Evolutionary conservation across 2,329 filamentous ascomycete genomes (phyloP).

Genomic region (Phialophora macrospora): DNA sequence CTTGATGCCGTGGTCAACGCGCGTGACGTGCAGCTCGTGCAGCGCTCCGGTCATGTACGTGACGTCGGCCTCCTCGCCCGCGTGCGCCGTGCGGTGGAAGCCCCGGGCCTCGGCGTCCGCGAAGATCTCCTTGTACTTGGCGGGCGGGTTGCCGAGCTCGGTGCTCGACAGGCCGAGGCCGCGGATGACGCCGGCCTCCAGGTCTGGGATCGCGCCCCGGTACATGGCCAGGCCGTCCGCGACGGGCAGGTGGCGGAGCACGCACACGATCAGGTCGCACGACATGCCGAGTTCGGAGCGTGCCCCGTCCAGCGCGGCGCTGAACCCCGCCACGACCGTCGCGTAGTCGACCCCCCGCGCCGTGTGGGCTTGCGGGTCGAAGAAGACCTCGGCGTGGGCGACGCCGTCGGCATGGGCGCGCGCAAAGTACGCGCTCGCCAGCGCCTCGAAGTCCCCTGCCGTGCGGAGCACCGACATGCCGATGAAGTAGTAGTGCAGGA

Average conservation of each 20-base stretch:
- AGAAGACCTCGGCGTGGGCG: slow-evolving; percentile 77
- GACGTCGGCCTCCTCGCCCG: slow-evolving; percentile 74
- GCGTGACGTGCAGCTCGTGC: slow-evolving; percentile 63
- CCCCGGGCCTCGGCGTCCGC: slow-evolving; percentile 57
- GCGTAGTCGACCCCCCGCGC: slow-evolving; percentile 66
- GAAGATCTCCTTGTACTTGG: slow-evolving; percentile 67
- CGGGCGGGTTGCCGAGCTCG: slow-evolving; percentile 60
- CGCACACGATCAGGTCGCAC: slow-evolving; percentile 71
- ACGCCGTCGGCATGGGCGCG: slow-evolving; percentile 69
- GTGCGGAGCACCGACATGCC: slow-evolving; percentile 72
- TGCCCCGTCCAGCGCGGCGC: slow-evolving; percentile 64
- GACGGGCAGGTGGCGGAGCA: slow-evolving; percentile 58
- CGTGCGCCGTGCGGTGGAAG: slow-evolving; percentile 71
- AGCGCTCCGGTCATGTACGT: slow-evolving; percentile 69
- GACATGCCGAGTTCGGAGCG: slow-evolving; percentile 66
- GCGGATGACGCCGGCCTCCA: slow-evolving; percentile 58
- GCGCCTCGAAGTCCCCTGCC: slow-evolving; percentile 69
- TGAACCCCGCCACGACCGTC: slow-evolving; percentile 68
- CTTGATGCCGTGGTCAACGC: slow-evolving; percentile 77
- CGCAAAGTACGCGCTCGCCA: slow-evolving; percentile 74
- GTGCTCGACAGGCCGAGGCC: slow-evolving; percentile 73
- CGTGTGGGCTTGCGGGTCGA: slow-evolving; percentile 78
- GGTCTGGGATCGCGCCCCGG: slow-evolving; percentile 42
- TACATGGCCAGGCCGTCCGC: slow-evolving; percentile 33
- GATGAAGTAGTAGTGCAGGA: slow-evolving; percentile 78